Conservation (phyloP, 163 green algal genomes). For the Prototheca wickerhamii region DNA sequence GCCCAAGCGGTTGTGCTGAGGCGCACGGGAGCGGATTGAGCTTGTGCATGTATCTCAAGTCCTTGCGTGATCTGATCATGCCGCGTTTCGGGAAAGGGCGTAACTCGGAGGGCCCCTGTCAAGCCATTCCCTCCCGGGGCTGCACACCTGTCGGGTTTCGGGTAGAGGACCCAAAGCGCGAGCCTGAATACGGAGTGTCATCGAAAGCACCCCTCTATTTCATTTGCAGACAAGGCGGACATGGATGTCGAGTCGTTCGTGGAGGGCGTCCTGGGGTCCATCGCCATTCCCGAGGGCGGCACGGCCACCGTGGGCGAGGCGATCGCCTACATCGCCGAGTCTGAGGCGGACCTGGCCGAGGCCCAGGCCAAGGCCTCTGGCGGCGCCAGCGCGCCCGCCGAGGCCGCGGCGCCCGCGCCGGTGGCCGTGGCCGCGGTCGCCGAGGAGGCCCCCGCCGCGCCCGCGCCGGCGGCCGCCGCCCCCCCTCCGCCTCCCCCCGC, state of each 20-base stretch:
- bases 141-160: too few relatives aligned
- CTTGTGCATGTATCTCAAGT: too few relatives aligned
- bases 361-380: constrained; percentile 76
- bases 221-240: constrained; percentile 83
- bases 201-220: not conserved
- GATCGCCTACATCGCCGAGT: constrained; percentile 93
- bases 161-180: too few relatives aligned
- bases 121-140: too few relatives aligned
- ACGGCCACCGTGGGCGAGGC: constrained; percentile 80
- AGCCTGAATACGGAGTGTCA: too few relatives aligned
- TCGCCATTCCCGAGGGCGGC: constrained; percentile 84
- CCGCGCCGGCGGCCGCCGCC: constrained; percentile 34
- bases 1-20: too few relatives aligned
- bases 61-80: too few relatives aligned
- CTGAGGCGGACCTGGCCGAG: constrained; percentile 79
- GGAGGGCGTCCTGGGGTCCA: constrained; percentile 82
- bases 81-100: too few relatives aligned
- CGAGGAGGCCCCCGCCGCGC: constrained; percentile 17
- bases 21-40: too few relatives aligned
- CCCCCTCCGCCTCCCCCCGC: constrained; percentile 37
- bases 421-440: constrained; percentile 17
- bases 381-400: constrained; percentile 30
- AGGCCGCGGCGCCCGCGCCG: constrained; percentile 14
- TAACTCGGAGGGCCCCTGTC: too few relatives aligned
- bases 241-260: constrained; percentile 99